Base-by-base conservation (phyloP, 768 basidiomycete genomes). In the Boletus reticulatus region DNA sequence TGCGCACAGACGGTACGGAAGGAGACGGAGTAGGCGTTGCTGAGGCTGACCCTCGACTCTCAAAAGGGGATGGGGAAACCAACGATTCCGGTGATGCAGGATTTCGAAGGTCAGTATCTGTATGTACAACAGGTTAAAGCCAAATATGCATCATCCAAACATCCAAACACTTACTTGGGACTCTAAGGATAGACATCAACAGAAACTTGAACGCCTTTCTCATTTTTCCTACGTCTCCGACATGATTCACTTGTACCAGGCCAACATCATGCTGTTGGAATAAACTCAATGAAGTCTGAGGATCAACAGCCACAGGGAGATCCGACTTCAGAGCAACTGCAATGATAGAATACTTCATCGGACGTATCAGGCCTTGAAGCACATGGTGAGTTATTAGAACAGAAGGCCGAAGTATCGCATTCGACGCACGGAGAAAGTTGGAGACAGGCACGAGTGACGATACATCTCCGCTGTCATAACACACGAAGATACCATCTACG, bases 251-350 rank as follows among this genome's bases (percentile, higher is more conserved):
- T 68, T 91, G 87, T 12, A 94, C 84, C 29, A 97, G 72, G 10
- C 92, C 91, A 9, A 87, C 83, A 61, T 91, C 87, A 68, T 88
- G 88, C 34, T 75, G 73, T 34, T 78, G 72, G 41, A 88, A 75
- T 41, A 85, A 68, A 19, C 71, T 74, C 20, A 75, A 62, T 5
- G 83, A 85, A 45, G 71, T 72, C 50, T 76, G 72, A 11, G 87
- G 83, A 59, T 87, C 79, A n/a, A 92, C 76, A 39, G 74, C 75
- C 38, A 74, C 75, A 19, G 77, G 76, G 19, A 88, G 73, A 65
- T 96, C 91, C 6, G 87, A 85, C 70, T 97, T 98, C 75, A 94
- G 93, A 5, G 91, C 92, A 14, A 98, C 76, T 13, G 93, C 88
- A 43, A 96, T 78, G 24, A 82, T 74, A 10, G 89, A 82, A 37